These are phyloP conservation scores for Mycocentrospora acerina DNA, from an alignment of 2,329 filamentous ascomycete genomes.

Conservation along the genomic window DNA sequence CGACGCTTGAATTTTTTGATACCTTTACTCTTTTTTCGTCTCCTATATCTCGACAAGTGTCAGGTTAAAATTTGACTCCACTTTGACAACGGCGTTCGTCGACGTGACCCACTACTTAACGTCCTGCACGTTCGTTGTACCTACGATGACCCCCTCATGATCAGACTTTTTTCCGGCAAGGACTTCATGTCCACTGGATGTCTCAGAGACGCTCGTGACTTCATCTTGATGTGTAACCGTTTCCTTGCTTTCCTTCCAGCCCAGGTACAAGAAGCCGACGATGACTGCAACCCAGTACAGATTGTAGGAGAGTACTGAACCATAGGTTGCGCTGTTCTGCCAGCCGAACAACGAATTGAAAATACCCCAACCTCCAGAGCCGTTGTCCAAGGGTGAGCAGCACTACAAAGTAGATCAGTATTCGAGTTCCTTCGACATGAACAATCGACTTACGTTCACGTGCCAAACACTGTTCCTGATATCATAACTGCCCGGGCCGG, in stretches of 20 bases:
- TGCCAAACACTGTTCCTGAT: slow-evolving; percentile 80
- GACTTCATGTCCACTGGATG: slow-evolving; percentile 16
- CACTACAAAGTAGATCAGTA: slow-evolving; percentile 54
- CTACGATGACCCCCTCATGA: slow-evolving; percentile 13
- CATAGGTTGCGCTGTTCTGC: slow-evolving; percentile 85
- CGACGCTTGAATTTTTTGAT: too few relatives aligned
- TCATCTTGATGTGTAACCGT: slow-evolving; percentile 5
- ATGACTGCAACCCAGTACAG: slow-evolving; percentile 81
- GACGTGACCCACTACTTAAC: slow-evolving; percentile 6
- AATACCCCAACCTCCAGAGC: slow-evolving; percentile 79
- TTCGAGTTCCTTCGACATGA: neutral
- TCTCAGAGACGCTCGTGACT: slow-evolving; percentile 11
- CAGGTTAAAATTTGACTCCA: too few relatives aligned
- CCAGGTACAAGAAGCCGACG: slow-evolving; percentile 62
- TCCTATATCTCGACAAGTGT: neutral
- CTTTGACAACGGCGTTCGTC: too few relatives aligned
- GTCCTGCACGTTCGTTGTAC: slow-evolving; percentile 15
- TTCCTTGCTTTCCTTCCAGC: slow-evolving; percentile 63
- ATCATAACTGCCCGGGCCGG: slow-evolving; percentile 76
- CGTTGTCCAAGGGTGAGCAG: slow-evolving; percentile 72
- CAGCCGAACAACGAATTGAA: slow-evolving; percentile 86
- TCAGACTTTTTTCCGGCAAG: slow-evolving; percentile 17
- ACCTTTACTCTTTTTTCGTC: neutral
- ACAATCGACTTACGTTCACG: slow-evolving; percentile 63
- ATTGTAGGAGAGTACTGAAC: slow-evolving; percentile 84